Percentiles rank a stretch among this genome's conserved stretches.
These are phyloP conservation scores for Annulohypoxylon maeteangense DNA, from an alignment of 495 filamentous ascomycete species.

Conservation along the genomic window DNA sequence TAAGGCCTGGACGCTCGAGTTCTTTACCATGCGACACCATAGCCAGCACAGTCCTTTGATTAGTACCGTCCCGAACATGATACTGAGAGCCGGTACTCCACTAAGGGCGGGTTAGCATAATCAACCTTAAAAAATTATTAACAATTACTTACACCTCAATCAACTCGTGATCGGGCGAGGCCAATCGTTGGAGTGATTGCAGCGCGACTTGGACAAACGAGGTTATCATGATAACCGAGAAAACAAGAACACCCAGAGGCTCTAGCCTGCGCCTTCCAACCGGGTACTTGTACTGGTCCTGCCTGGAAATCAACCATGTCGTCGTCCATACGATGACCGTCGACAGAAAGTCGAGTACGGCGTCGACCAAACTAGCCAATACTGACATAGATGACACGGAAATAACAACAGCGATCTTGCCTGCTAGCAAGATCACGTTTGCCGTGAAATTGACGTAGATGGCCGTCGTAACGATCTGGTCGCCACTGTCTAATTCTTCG, in stretches of 20 bases:
- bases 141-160: constrained; percentile 68
- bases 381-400: constrained; percentile 88
- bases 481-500: constrained; percentile 69
- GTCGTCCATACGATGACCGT: constrained; percentile 90
- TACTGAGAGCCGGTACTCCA: constrained; percentile 74
- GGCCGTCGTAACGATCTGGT: constrained; percentile 76
- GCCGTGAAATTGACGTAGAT: constrained; percentile 90
- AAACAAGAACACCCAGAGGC: constrained; percentile 81
- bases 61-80: constrained; percentile 85
- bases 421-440: constrained; percentile 78
- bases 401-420: constrained; percentile 82
- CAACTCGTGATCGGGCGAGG: constrained; percentile 69
- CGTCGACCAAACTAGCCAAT: constrained; percentile 88
- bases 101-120: constrained; percentile 38
- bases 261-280: constrained; percentile 79
- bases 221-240: constrained; percentile 86
- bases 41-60: constrained; percentile 88
- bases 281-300: constrained; percentile 85
- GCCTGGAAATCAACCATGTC: constrained; percentile 75
- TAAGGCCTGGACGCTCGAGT: constrained; percentile 87
- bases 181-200: constrained; percentile 75
- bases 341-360: constrained; percentile 84
- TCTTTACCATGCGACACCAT: constrained; percentile 89
- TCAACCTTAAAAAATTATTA: too few species aligned
- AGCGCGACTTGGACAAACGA: constrained; percentile 87